Percentiles rank a stretch among this genome's conserved stretches.
These are phyloP conservation scores for Mycena albidolilacea DNA, from an alignment of 768 basidiomycete genomes.

Conservation along the genomic window DNA sequence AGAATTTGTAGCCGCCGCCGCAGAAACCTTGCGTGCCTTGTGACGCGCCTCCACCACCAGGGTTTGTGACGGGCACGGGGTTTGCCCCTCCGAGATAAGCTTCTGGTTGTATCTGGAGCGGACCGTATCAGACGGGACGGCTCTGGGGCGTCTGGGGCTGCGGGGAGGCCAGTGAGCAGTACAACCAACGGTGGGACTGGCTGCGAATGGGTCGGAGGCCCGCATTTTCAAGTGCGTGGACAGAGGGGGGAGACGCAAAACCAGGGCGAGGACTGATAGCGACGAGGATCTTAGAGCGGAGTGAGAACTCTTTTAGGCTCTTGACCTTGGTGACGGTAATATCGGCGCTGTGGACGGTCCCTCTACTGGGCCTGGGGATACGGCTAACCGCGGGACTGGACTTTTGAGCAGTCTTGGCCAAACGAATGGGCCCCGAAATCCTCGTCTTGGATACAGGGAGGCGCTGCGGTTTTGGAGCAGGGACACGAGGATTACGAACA, in stretches of 20 bases:
- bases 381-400: neutral
- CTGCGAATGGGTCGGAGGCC: too few species aligned
- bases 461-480: neutral
- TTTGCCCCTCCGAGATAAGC: neutral
- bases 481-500: neutral
- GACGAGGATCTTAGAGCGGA: neutral
- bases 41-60: neutral
- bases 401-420: neutral
- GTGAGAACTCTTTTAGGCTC: neutral
- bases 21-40: neutral
- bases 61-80: neutral
- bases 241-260: neutral
- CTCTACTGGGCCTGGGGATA: neutral
- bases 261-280: neutral
- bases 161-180: neutral
- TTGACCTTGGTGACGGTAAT: neutral
- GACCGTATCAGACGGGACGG: neutral
- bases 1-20: too few species aligned
- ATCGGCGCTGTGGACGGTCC: neutral
- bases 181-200: too few species aligned
- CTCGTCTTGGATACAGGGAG: neutral
- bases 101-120: neutral
- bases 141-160: neutral
- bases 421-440: neutral
- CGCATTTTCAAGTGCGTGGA: too few species aligned